Base-by-base conservation (phyloP, 345 rosid genomes). In the Physaria fendleri region DNA sequence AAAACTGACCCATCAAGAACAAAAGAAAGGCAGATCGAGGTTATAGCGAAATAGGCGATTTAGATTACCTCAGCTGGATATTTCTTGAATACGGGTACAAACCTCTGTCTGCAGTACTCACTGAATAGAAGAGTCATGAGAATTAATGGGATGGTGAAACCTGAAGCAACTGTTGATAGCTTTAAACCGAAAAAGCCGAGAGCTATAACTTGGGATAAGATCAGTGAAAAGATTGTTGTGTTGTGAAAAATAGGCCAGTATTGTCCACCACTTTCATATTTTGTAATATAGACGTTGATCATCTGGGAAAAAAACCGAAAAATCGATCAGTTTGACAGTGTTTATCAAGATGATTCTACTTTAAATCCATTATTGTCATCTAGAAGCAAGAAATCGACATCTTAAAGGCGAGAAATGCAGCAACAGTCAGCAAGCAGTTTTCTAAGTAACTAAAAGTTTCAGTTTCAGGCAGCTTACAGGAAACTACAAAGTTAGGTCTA, bases 211-310 rank as follows among this genome's bases (percentile, higher is more conserved):
- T 93, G 99, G 0, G 83, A 79, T 77, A 93, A 75, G 61, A 89
- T 83, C 70, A 89, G 69, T 8, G 97, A 85, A 75, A 87, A 85
- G 76, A 93, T 79, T 38, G 85, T 82, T n/a, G 95, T 77, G 73
- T 79, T 93, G 75, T 93, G 95, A 35, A 75, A 81, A 20, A 90
- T 48, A 30, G 97, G 97, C 99, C 99, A 89, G 55, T 77, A 84
- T 25, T 54, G 85, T 56, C 99, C 99, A 46, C 95, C 85, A 16
- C 84, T 81, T 75, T 93, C 92, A 52, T 89, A 89, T 54, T 74
- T 87, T 35, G 74, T 24, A 6, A 78, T 44, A 38, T 93, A 93
- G 5, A 89, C 99, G 29, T 89, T 84, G 62, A 89, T 74, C 60
- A 93, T 78, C 97, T 93, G 87, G 64, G 69, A 61, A 8, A 24